These are phyloP conservation scores for Cystofilobasidium capitatum DNA, from an alignment of 768 basidiomycete genomes.

Conservation along the genomic window DNA sequence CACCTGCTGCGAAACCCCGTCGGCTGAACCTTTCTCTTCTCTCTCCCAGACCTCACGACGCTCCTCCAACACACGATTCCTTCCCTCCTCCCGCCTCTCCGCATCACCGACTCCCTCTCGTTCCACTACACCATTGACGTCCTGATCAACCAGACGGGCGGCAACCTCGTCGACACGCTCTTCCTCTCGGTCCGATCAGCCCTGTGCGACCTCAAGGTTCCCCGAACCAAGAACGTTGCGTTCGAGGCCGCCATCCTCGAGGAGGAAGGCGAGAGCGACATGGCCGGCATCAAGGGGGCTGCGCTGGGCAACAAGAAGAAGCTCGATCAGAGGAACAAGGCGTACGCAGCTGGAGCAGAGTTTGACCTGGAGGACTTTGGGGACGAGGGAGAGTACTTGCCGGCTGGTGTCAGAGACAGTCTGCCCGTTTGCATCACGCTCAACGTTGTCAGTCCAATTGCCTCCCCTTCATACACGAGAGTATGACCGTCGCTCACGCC, in stretches of 20 bases:
- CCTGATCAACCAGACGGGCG: slow-evolving; percentile 17
- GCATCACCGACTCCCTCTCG: slow-evolving; percentile 19
- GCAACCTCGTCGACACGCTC: slow-evolving; percentile 17
- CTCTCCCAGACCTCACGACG: slow-evolving; percentile 18
- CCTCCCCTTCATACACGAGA: background rate
- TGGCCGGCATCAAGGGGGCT: slow-evolving; percentile 24
- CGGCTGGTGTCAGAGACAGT: slow-evolving; percentile 50
- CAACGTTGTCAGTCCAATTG: slow-evolving; percentile 52
- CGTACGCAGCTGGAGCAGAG: slow-evolving; percentile 49
- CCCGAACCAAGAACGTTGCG: slow-evolving; percentile 22
- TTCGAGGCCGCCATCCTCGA: slow-evolving; percentile 15
- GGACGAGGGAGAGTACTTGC: slow-evolving; percentile 60
- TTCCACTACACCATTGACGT: slow-evolving; percentile 27
- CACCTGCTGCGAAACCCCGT: background rate
- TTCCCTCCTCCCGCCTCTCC: slow-evolving; percentile 13
- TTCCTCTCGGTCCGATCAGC: slow-evolving; percentile 24
- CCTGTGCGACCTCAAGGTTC: slow-evolving; percentile 18
- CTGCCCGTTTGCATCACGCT: slow-evolving; percentile 74
- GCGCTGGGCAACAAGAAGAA: slow-evolving; percentile 17
- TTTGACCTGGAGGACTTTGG: slow-evolving; percentile 81
- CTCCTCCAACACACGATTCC: slow-evolving; percentile 23
- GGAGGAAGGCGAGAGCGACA: slow-evolving; percentile 24
- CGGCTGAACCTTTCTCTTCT: background rate
- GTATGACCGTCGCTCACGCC: no score
- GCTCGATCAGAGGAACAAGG: slow-evolving; percentile 11